phyloP scores from a whole-genome alignment of 176 grass and related monocot species.

The Triticum urartu region DNA sequence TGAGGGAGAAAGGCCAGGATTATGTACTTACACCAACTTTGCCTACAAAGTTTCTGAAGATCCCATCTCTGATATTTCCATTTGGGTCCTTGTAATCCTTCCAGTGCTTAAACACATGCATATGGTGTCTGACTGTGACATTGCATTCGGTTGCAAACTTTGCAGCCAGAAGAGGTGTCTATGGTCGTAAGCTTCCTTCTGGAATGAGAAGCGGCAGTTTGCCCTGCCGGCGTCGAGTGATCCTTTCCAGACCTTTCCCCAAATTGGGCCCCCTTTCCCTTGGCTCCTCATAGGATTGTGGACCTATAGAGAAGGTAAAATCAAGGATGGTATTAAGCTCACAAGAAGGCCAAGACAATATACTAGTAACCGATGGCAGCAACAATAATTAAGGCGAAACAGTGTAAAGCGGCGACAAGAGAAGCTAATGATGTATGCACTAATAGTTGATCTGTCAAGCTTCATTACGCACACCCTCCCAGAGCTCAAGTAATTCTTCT shows the following conservation, averaged over 20 bases:
- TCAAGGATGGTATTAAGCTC: too few relatives aligned
- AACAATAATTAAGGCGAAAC: too few relatives aligned
- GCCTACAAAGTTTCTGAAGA: not conserved
- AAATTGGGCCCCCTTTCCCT: not conserved
- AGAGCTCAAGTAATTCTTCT: not conserved
- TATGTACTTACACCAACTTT: not conserved
- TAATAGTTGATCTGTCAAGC: too few relatives aligned
- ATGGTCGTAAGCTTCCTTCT: too few relatives aligned
- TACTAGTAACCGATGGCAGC: too few relatives aligned
- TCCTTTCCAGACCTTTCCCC: not conserved
- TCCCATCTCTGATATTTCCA: not conserved
- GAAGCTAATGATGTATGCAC: too few relatives aligned
- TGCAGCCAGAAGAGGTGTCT: too few relatives aligned
- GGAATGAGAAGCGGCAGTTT: not conserved
- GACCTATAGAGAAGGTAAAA: not conserved
- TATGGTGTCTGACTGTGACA: not conserved
- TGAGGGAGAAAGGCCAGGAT: not conserved
- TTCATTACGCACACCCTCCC: too few relatives aligned
- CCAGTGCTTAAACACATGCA: not conserved
- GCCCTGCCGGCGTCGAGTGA: not conserved
- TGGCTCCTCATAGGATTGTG: not conserved
- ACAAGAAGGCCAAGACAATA: too few relatives aligned
- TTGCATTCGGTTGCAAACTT: slow-evolving; percentile 8
- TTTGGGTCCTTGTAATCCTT: not conserved
- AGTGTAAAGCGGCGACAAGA: too few relatives aligned